Evolutionary conservation across 2,329 filamentous ascomycete species (phyloP).

Genomic region (Fusarium sororula): DNA sequence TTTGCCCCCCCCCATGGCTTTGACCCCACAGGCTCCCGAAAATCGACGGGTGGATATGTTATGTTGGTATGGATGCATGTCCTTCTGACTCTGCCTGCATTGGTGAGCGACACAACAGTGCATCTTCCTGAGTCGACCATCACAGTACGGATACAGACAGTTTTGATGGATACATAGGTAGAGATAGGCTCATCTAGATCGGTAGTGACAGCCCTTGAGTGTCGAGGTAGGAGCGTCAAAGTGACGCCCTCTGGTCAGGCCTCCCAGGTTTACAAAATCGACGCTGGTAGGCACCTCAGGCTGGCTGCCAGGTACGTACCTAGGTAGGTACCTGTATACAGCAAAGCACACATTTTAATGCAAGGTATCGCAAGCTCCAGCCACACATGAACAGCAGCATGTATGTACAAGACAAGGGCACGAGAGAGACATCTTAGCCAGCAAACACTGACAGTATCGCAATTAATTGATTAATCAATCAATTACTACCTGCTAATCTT

Average conservation of each 20-base stretch:
- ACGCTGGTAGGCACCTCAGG: neutral
- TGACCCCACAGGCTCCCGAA: constrained; percentile 36
- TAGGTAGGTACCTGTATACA: neutral
- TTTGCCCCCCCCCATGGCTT: constrained; percentile 29
- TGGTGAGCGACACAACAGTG: neutral
- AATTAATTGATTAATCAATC: neutral
- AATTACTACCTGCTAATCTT: neutral
- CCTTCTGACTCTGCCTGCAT: constrained; percentile 31
- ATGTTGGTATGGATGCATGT: constrained; percentile 23
- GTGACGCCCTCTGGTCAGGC: constrained; percentile 15
- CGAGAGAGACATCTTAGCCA: constrained; percentile 24
- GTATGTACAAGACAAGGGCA: constrained; percentile 3
- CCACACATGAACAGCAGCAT: constrained; percentile 1
- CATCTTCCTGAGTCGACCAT: neutral
- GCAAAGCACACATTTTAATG: neutral
- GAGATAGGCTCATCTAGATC: constrained; percentile 10
- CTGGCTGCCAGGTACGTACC: neutral
- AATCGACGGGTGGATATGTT: constrained; percentile 28
- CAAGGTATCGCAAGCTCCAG: constrained; percentile 8
- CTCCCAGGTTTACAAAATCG: constrained; percentile 4
- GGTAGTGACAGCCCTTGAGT: constrained; percentile 15
- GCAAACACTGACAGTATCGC: neutral
- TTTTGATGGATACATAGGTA: neutral
- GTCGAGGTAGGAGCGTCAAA: constrained; percentile 8
- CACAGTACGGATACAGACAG: neutral